Evolutionary conservation across 176 grass and related monocot genomes (phyloP).

Genomic region (Triticum aestivum): DNA sequence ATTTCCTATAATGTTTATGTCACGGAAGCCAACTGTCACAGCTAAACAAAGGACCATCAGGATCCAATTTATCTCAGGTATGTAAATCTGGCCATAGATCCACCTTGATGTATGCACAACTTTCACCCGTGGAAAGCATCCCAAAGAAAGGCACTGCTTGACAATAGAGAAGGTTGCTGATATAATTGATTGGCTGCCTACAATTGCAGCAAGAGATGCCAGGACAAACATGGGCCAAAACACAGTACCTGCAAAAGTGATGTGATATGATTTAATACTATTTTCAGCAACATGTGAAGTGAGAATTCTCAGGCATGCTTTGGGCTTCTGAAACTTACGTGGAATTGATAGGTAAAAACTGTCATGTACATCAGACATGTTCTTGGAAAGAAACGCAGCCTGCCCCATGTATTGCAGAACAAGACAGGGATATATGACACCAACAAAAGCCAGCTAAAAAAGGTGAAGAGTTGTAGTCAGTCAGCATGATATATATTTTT

Average conservation of each 20-base stretch:
- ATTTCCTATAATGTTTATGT: conserved; percentile 64
- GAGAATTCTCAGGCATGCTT: background rate
- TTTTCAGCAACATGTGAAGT: background rate
- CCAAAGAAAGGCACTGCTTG: conserved; percentile 70
- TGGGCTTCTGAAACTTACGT: conserved; percentile 40
- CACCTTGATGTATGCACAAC: conserved; percentile 81
- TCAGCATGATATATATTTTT: background rate
- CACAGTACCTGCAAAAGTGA: conserved; percentile 49
- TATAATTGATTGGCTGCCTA: conserved; percentile 74
- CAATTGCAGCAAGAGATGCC: conserved; percentile 70
- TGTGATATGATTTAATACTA: background rate
- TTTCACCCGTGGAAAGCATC: conserved; percentile 76
- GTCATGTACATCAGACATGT: conserved; percentile 23
- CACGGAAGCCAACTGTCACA: conserved; percentile 53
- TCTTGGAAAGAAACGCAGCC: conserved; percentile 74
- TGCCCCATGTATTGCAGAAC: conserved; percentile 83
- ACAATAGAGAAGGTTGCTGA: conserved; percentile 82
- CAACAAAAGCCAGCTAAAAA: conserved; percentile 61
- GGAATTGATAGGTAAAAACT: conserved; percentile 74
- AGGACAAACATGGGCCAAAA: conserved; percentile 83
- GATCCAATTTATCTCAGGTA: conserved; percentile 87
- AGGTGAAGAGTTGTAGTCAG: conserved; percentile 3
- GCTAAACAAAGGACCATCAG: conserved; percentile 76
- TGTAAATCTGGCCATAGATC: conserved; percentile 81
- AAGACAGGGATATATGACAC: conserved; percentile 72